Base-by-base conservation (phyloP, 2,329 filamentous ascomycete species). In the Monilinia fructicola region DNA sequence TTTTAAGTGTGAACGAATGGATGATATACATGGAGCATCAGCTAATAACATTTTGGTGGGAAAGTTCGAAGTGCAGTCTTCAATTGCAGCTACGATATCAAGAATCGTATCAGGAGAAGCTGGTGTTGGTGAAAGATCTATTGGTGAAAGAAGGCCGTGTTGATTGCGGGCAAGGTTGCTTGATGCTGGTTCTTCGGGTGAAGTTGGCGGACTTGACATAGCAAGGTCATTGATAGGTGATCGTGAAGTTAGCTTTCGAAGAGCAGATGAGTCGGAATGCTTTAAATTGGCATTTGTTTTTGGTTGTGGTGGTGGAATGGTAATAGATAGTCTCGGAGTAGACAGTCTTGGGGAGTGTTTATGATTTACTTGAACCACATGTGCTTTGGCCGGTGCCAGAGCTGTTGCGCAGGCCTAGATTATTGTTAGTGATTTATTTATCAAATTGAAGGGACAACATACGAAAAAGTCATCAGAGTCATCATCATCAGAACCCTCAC, bases 361-460 rank as follows among this genome's bases (percentile, higher is more conserved):
- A 26, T 54, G 35, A 59, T 71, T 69, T 4, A 76, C 65, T 44
- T 73, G 56, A 18, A 75, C 62, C 12, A 74, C 69, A 2, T 71
- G 71, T 11, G 73, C 72, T 64, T 69, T 73, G 0, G 67, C 67
- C 40, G 72, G 70, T 26, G 71, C 54, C 0, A 74, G 55, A 16
- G 68, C 67, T 26, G 73, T 74, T 44, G 73, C 71, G 26, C 68
- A 71, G 28, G 69, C 67, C 73, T 73, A 38, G 21, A 11, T 3
- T 2, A 26, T 16, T 16, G 9, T 59, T 54, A 58, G 46, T 52
- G 65, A n/a, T 42, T 46, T 26, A 14, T 21, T 4, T 28, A 11
- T 26, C n/a, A 16, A 31, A 9, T 66, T 21, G 16, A 23, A 55
- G 42, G 5, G 16, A 23, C 5, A 16, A 70, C 73, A 56, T 69